Evolutionary conservation across 108 stramenopile species (phyloP).

Genomic region (Asterionellopsis glacialis): DNA sequence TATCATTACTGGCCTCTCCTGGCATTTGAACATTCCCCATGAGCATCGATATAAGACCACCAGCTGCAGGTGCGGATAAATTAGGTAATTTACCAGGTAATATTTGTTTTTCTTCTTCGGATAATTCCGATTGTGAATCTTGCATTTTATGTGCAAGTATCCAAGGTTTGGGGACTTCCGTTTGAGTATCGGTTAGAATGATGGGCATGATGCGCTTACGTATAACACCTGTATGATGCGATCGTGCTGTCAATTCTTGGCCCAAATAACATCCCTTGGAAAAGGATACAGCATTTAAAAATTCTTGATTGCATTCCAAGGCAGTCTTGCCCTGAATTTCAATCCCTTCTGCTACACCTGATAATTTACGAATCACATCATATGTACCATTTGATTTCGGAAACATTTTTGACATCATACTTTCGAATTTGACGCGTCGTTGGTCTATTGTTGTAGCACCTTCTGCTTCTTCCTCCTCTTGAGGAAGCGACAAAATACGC

Average conservation of each 20-base stretch:
- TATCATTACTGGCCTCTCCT: slow-evolving; percentile 1
- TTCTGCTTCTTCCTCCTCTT: slow-evolving; percentile 7
- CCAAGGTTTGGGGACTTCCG: slow-evolving; percentile 75
- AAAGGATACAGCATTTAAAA: slow-evolving; percentile 87
- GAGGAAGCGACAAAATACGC: slow-evolving; percentile 53
- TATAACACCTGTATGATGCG: slow-evolving; percentile 88
- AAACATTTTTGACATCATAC: slow-evolving; percentile 51
- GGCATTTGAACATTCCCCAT: slow-evolving; percentile 39
- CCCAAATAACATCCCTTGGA: slow-evolving; percentile 98
- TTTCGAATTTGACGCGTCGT: slow-evolving; percentile 21
- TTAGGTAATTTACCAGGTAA: slow-evolving; percentile 42
- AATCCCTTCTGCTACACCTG: slow-evolving; percentile 84
- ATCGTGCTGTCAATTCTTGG: slow-evolving; percentile 95
- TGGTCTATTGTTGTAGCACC: slow-evolving; percentile 2
- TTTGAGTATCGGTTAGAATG: slow-evolving; percentile 60
- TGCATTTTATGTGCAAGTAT: slow-evolving; percentile 64
- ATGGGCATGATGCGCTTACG: slow-evolving; percentile 91
- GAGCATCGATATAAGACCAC: slow-evolving; percentile 62
- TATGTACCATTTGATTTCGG: slow-evolving; percentile 59
- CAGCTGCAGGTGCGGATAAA: slow-evolving; percentile 62
- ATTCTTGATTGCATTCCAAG: slow-evolving; percentile 90
- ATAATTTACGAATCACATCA: slow-evolving; percentile 55
- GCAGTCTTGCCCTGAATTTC: slow-evolving; percentile 78
- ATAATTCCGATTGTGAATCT: slow-evolving; percentile 20
- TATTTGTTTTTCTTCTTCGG: slow-evolving; percentile 5